Conservation (phyloP, 805 yeast species). For the Starmera dryadoides region DNA sequence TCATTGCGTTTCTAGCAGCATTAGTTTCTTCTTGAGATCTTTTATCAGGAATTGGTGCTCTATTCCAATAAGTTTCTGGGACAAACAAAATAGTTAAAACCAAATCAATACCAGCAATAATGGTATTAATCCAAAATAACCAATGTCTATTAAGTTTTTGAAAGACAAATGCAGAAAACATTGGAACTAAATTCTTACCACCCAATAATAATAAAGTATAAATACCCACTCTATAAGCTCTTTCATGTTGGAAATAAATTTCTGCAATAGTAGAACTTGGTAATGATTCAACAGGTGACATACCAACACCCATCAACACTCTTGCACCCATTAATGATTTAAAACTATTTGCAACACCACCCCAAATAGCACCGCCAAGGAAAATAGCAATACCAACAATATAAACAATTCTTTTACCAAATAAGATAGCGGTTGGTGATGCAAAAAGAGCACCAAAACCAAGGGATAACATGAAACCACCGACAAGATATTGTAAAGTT, state of each 20-base stretch:
- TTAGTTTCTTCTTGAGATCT: conserved; percentile 40
- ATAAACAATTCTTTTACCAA: conserved; percentile 53
- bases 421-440: conserved; percentile 48
- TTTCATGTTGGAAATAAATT: conserved; percentile 51
- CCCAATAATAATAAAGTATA: conserved; percentile 53
- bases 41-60: conserved; percentile 42
- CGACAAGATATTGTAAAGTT: conserved; percentile 45
- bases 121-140: conserved; percentile 53
- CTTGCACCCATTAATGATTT: conserved; percentile 51
- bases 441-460: conserved; percentile 54
- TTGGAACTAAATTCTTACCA: conserved; percentile 53
- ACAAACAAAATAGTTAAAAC: conserved; percentile 43
- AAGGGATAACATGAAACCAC: conserved; percentile 49
- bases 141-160: conserved; percentile 45
- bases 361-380: conserved; percentile 48
- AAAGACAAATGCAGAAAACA: conserved; percentile 47
- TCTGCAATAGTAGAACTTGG: conserved; percentile 58
- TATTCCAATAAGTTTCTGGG: conserved; percentile 60
- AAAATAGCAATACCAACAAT: conserved; percentile 39
- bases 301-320: conserved; percentile 51
- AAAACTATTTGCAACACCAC: conserved; percentile 39
- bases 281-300: conserved; percentile 52
- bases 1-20: conserved; percentile 34
- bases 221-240: conserved; percentile 52
- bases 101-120: conserved; percentile 40